Evolutionary conservation across 305 asterid genomes (phyloP).

Genomic region (Solanum chacoense): DNA sequence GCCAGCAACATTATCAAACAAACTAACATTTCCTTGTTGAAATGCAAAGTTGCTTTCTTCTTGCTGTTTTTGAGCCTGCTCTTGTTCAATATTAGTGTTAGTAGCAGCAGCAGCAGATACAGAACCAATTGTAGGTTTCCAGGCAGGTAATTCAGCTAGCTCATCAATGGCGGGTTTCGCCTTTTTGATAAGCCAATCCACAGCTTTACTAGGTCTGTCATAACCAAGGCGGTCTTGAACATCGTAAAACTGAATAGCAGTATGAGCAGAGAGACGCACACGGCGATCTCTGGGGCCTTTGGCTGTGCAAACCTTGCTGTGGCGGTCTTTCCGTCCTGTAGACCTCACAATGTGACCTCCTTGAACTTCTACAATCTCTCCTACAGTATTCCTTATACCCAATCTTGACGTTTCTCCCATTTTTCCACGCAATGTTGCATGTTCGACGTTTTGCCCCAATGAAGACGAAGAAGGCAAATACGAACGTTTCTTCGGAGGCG

Average conservation of each 20-base stretch:
- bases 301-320: slow-evolving; percentile 89
- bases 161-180: slow-evolving; percentile 83
- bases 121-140: slow-evolving; percentile 56
- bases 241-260: slow-evolving; percentile 92
- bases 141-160: slow-evolving; percentile 67
- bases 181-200: slow-evolving; percentile 86
- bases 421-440: slow-evolving; percentile 41
- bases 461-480: slow-evolving; percentile 19
- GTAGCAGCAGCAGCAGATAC: neutral
- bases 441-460: slow-evolving; percentile 28
- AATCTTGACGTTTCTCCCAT: slow-evolving; percentile 35
- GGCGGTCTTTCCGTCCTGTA: slow-evolving; percentile 80
- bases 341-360: slow-evolving; percentile 92
- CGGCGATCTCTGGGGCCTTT: slow-evolving; percentile 93
- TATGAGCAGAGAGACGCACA: slow-evolving; percentile 91
- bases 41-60: slow-evolving; percentile 12
- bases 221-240: slow-evolving; percentile 92
- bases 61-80: slow-evolving; percentile 9
- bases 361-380: slow-evolving; percentile 81
- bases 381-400: slow-evolving; percentile 29
- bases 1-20: slow-evolving; percentile 13
- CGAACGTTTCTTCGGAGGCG: slow-evolving; percentile 30
- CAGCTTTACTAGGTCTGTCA: slow-evolving; percentile 96
- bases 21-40: slow-evolving; percentile 6
- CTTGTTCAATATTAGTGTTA: slow-evolving; percentile 12